Evolutionary conservation across 2,329 filamentous ascomycete genomes (phyloP).

Genomic region (Epichloe festucae): DNA sequence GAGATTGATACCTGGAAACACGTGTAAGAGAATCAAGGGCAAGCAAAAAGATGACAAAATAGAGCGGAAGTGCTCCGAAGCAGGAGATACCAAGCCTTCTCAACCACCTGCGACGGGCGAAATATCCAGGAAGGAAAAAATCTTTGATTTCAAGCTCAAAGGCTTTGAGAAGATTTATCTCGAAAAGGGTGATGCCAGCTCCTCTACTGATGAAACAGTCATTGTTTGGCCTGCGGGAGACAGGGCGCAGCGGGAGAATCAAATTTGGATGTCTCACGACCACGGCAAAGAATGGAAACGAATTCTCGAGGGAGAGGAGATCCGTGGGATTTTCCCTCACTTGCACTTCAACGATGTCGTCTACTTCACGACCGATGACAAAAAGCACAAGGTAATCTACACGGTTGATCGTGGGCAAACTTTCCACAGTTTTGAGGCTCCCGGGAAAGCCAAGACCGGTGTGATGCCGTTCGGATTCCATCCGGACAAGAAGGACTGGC

Average conservation of each 20-base stretch:
- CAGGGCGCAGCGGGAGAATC: slow-evolving; percentile 30
- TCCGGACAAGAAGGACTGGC: slow-evolving; percentile 72
- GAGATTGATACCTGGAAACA: slow-evolving; percentile 77
- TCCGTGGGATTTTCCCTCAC: slow-evolving; percentile 64
- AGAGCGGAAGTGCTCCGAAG: slow-evolving; percentile 63
- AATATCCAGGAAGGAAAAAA: slow-evolving; percentile 45
- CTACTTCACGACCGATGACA: slow-evolving; percentile 60
- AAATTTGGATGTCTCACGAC: slow-evolving; percentile 63
- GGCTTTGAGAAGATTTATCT: slow-evolving; percentile 56
- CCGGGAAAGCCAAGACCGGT: slow-evolving; percentile 32
- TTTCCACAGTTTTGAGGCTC: slow-evolving; percentile 62
- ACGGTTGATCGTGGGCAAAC: slow-evolving; percentile 65
- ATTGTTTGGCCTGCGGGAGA: slow-evolving; percentile 37
- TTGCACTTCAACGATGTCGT: slow-evolving; percentile 71
- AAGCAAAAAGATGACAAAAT: slow-evolving; percentile 58
- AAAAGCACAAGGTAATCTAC: slow-evolving; percentile 54
- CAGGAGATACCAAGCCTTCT: slow-evolving; percentile 24
- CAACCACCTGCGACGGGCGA: slow-evolving; percentile 50
- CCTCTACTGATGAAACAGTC: slow-evolving; percentile 58
- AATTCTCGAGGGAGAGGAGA: slow-evolving; percentile 55
- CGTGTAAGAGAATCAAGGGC: slow-evolving; percentile 49
- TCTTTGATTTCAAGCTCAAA: slow-evolving; percentile 47
- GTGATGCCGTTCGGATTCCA: slow-evolving; percentile 59
- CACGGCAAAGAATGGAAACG: slow-evolving; percentile 78
- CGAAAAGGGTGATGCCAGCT: slow-evolving; percentile 56